Evolutionary conservation across 1,284 basidiomycete species (phyloP).

Genomic region (Cryptococcus depauperatus): DNA sequence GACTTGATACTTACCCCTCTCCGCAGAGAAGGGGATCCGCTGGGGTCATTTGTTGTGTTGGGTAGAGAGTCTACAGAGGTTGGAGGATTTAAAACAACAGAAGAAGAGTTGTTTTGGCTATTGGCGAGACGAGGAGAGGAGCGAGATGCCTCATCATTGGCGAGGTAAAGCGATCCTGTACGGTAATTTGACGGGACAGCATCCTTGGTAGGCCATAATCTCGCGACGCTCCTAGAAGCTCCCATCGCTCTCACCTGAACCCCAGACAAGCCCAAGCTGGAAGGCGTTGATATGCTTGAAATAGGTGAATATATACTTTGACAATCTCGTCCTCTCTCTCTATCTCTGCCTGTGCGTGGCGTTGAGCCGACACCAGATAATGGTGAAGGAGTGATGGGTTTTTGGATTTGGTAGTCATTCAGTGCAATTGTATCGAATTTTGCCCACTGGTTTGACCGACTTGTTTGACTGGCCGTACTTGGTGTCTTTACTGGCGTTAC

Average conservation of each 20-base stretch:
- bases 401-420: slow-evolving; percentile 2
- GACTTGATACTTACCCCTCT: slow-evolving; percentile 28
- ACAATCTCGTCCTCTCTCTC: background rate
- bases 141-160: background rate
- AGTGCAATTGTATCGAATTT: slow-evolving; percentile 11
- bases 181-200: slow-evolving; percentile 7
- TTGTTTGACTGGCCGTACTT: too few relatives aligned
- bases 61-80: background rate
- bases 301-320: background rate
- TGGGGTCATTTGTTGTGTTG: background rate
- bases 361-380: background rate
- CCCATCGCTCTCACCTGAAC: background rate
- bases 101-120: background rate
- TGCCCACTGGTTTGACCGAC: too few relatives aligned
- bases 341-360: background rate
- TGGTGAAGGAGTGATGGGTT: too few relatives aligned
- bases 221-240: slow-evolving; percentile 9
- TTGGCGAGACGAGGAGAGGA: background rate
- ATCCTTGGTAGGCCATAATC: slow-evolving; percentile 13
- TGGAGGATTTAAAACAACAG: background rate
- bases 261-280: background rate
- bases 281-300: background rate
- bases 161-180: background rate
- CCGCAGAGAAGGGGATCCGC: slow-evolving; percentile 6
- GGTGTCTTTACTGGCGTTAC: too few relatives aligned